Evolutionary conservation across 2,329 filamentous ascomycete species (phyloP).

Genomic region (Thermothelomyces thermophilus): DNA sequence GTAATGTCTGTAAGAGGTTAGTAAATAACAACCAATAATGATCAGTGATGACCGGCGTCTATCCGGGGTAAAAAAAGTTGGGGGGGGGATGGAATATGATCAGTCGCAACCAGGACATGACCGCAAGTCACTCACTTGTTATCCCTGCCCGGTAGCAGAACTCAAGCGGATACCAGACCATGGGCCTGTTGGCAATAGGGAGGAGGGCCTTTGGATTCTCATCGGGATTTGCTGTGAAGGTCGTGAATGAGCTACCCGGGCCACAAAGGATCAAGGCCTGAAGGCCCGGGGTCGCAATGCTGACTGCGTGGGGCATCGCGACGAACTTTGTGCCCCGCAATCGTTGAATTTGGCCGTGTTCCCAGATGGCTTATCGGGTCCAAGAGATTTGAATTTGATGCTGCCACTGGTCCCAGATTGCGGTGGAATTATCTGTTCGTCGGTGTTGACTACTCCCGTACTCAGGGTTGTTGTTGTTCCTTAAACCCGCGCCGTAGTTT

Average conservation of each 20-base stretch:
- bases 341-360: not conserved
- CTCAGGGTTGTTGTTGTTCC: too few relatives aligned
- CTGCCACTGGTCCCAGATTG: too few relatives aligned
- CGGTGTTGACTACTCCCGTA: too few relatives aligned
- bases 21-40: slow-evolving; percentile 2
- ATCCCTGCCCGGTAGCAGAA: slow-evolving; percentile 79
- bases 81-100: not conserved
- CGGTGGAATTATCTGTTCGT: too few relatives aligned
- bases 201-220: slow-evolving; percentile 77
- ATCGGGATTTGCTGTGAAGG: slow-evolving; percentile 73
- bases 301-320: slow-evolving; percentile 67
- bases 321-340: slow-evolving; percentile 11
- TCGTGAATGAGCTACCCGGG: slow-evolving; percentile 73
- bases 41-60: not conserved
- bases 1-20: slow-evolving; percentile 48
- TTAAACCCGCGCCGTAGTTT: not conserved
- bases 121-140: slow-evolving; percentile 45
- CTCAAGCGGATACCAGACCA: slow-evolving; percentile 85
- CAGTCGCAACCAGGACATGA: not conserved
- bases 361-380: not conserved
- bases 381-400: not conserved
- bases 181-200: slow-evolving; percentile 76
- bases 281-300: slow-evolving; percentile 67
- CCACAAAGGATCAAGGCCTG: slow-evolving; percentile 80
- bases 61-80: too few relatives aligned